Evolutionary conservation across 2,329 filamentous ascomycete genomes (phyloP).

Genomic region (Alternaria panax): DNA sequence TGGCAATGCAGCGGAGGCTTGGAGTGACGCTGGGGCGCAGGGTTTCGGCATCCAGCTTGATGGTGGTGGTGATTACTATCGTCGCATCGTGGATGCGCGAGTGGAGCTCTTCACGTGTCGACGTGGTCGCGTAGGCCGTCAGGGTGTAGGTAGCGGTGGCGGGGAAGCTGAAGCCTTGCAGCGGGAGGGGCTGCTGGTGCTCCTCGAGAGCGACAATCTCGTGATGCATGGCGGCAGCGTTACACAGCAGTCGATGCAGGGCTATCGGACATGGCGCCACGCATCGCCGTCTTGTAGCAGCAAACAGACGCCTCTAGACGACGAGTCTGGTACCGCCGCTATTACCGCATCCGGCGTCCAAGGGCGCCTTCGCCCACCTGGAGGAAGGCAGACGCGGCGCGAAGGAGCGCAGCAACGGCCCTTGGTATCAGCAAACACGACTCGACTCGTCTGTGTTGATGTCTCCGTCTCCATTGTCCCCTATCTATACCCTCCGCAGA

Average conservation of each 20-base stretch:
- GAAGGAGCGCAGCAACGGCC: background rate
- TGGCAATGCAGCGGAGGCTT: slow-evolving; percentile 54
- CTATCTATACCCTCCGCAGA: slow-evolving; percentile 2
- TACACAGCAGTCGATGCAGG: slow-evolving; percentile 3
- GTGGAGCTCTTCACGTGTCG: slow-evolving; percentile 41
- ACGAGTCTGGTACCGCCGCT: background rate
- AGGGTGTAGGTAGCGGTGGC: slow-evolving; percentile 48
- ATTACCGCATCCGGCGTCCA: slow-evolving; percentile 9
- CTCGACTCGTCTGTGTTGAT: background rate
- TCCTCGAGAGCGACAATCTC: slow-evolving; percentile 57
- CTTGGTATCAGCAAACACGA: background rate
- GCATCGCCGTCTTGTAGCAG: background rate
- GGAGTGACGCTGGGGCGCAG: slow-evolving; percentile 51
- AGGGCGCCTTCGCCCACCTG: slow-evolving; percentile 11
- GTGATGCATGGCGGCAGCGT: slow-evolving; percentile 46
- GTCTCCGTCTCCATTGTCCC: background rate
- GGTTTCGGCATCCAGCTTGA: slow-evolving; percentile 52
- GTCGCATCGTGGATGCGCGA: slow-evolving; percentile 56
- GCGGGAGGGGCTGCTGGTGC: slow-evolving; percentile 51
- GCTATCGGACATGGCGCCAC: background rate
- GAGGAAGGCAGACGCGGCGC: background rate
- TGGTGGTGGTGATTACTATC: slow-evolving; percentile 54
- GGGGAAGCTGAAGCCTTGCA: slow-evolving; percentile 50
- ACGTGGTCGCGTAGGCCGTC: slow-evolving; percentile 48
- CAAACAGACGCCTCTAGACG: background rate